Conservation (phyloP, 2,329 filamentous ascomycete genomes). For the Chaetomium globosum region DNA sequence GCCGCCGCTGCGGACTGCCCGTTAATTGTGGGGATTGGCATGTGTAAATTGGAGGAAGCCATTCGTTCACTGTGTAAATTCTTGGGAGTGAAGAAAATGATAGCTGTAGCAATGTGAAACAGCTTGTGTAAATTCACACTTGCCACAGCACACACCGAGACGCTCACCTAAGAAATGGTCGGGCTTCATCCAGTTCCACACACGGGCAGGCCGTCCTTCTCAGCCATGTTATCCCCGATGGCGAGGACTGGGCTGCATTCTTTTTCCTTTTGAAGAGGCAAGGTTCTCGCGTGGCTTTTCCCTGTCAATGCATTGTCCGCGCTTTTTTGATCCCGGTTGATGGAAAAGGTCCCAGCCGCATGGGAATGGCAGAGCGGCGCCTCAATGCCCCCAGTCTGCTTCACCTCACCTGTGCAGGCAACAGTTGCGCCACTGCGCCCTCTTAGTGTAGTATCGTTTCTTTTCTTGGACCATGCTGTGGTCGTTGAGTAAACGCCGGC, state of each 20-base stretch:
- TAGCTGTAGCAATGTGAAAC: neutral
- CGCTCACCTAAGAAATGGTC: neutral
- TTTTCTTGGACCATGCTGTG: neutral
- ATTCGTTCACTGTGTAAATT: neutral
- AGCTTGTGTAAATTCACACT: neutral
- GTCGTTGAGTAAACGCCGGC: neutral
- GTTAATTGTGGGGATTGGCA: constrained; percentile 9
- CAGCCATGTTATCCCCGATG: neutral
- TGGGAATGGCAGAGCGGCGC: constrained; percentile 10
- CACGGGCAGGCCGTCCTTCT: neutral
- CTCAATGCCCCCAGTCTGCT: neutral
- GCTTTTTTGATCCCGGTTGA: neutral
- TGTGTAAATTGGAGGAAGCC: neutral
- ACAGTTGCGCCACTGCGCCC: neutral
- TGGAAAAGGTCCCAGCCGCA: neutral
- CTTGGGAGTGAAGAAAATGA: neutral
- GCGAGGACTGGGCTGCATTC: neutral
- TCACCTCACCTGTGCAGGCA: constrained; percentile 2
- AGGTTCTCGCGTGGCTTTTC: neutral
- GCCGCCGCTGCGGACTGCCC: neutral
- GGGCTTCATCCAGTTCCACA: neutral
- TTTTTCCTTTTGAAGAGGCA: neutral
- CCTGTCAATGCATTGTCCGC: neutral
- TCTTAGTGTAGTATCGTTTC: neutral
- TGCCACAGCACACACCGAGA: neutral